Evolutionary conservation across 345 rosid species (phyloP).

Genomic region (Citrus unshiu): DNA sequence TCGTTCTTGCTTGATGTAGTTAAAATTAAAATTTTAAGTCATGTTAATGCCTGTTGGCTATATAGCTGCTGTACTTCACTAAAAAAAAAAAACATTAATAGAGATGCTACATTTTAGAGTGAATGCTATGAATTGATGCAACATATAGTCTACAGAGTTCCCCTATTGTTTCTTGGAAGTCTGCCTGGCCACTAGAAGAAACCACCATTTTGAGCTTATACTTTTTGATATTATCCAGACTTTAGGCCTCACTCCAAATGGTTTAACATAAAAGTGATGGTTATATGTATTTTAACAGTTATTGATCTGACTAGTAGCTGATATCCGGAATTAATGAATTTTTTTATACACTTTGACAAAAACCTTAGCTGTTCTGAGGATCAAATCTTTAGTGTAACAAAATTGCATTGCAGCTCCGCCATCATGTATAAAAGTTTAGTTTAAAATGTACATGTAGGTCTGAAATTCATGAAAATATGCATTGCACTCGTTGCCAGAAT

Average conservation of each 20-base stretch:
- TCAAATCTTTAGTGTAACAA: not conserved
- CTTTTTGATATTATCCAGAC: not conserved
- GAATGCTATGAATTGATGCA: not conserved
- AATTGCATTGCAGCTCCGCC: not conserved
- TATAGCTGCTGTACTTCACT: not conserved
- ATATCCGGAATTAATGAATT: not conserved
- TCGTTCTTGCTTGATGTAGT: not conserved
- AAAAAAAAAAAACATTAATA: not conserved
- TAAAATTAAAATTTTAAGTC: not conserved
- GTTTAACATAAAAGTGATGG: not conserved
- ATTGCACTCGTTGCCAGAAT: constrained; percentile 61
- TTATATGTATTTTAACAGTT: not conserved
- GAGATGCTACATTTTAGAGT: not conserved
- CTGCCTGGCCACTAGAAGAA: not conserved
- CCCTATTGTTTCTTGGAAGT: not conserved
- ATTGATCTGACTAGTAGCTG: not conserved
- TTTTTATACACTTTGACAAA: not conserved
- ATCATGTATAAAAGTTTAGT: not conserved
- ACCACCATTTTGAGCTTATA: not conserved
- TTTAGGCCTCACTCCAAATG: not conserved
- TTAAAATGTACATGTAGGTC: constrained; percentile 48
- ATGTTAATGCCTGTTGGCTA: not conserved
- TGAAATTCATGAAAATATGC: constrained; percentile 87
- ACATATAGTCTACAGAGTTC: not conserved
- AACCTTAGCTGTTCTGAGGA: not conserved